Conservation (phyloP, 352 stramenopile genomes). For the Phytopythium kandeliae region DNA sequence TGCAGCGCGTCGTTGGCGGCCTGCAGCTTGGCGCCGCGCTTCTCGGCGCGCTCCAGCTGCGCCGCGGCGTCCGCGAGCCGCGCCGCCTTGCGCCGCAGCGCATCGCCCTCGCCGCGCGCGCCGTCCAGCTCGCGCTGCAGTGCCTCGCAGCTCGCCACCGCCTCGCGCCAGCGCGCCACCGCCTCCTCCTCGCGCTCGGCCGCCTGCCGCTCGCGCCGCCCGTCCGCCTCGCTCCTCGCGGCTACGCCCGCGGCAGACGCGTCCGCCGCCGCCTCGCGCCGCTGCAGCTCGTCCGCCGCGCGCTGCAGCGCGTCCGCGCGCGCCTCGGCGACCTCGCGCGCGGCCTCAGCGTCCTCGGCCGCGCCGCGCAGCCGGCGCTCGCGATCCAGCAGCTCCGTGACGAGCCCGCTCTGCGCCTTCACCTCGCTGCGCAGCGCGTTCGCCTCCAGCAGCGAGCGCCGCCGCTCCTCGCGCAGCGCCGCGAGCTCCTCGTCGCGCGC, state of each 20-base stretch:
- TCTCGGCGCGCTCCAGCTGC: slow-evolving; percentile 54
- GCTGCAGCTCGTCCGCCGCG: slow-evolving; percentile 20
- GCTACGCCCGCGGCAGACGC: slow-evolving; percentile 1
- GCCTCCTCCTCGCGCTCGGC: slow-evolving; percentile 51
- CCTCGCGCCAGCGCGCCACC: slow-evolving; percentile 30
- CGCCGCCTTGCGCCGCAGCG: slow-evolving; percentile 30
- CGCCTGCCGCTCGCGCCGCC: slow-evolving; percentile 39
- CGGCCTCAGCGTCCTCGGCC: slow-evolving; percentile 20
- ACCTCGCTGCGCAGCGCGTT: slow-evolving; percentile 50
- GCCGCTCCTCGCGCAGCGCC: slow-evolving; percentile 37
- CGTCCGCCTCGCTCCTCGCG: slow-evolving; percentile 8
- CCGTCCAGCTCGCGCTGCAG: slow-evolving; percentile 44
- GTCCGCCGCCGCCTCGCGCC: neutral
- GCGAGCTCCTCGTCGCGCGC: slow-evolving; percentile 31
- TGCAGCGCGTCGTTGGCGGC: slow-evolving; percentile 42
- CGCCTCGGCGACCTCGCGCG: slow-evolving; percentile 30
- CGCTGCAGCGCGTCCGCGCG: slow-evolving; percentile 19
- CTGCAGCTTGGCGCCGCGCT: slow-evolving; percentile 47
- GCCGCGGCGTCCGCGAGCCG: slow-evolving; percentile 31
- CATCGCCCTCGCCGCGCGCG: slow-evolving; percentile 48
- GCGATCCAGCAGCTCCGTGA: slow-evolving; percentile 49
- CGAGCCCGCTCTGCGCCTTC: slow-evolving; percentile 46
- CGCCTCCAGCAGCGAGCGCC: slow-evolving; percentile 38
- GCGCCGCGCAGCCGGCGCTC: slow-evolving; percentile 35
- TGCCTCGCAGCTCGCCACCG: slow-evolving; percentile 37